Percentiles rank a stretch among this genome's conserved stretches.
Evolutionary conservation across 1,139 yeast species (phyloP).

Genomic region (Yamadazyma pseudoaaseri): DNA sequence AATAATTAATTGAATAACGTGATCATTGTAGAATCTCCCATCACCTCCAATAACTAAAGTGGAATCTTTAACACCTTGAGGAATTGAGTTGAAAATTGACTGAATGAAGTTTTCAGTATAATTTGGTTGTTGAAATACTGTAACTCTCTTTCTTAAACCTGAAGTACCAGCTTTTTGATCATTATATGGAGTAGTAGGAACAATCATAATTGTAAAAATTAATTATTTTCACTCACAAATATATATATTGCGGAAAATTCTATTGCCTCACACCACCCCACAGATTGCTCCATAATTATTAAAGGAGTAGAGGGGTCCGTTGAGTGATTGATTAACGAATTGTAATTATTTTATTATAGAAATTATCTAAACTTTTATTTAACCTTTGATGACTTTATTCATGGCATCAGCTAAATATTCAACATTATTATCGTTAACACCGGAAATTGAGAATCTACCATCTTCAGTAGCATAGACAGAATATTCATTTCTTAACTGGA

Average conservation of each 20-base stretch:
- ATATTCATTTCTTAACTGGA: conserved; percentile 63
- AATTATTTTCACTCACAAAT: no score
- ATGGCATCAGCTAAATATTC: conserved; percentile 79
- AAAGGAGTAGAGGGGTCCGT: no score
- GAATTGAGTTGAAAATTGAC: conserved; percentile 80
- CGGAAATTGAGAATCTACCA: conserved; percentile 92
- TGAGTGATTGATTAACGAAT: no score
- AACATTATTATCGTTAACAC: conserved; percentile 77
- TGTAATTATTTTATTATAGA: no score
- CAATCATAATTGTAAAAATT: no score
- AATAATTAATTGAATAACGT: conserved; percentile 77
- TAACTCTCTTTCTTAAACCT: conserved; percentile 89
- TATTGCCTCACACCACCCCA: neutral
- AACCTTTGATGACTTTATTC: conserved; percentile 48
- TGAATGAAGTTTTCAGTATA: conserved; percentile 96
- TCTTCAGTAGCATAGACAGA: conserved; percentile 84
- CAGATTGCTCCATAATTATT: neutral
- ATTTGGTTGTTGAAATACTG: conserved; percentile 73
- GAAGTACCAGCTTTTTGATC: conserved; percentile 99
- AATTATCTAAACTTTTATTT: neutral
- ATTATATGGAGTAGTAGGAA: conserved; percentile 68
- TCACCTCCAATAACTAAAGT: conserved; percentile 95
- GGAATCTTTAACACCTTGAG: conserved; percentile 77
- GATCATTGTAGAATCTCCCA: conserved; percentile 88
- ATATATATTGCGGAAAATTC: no score